Evolutionary conservation across 257 asterid genomes (phyloP), one percentile per base, ranked within the genome.

Genomic region (Solanum neorickii): DNA sequence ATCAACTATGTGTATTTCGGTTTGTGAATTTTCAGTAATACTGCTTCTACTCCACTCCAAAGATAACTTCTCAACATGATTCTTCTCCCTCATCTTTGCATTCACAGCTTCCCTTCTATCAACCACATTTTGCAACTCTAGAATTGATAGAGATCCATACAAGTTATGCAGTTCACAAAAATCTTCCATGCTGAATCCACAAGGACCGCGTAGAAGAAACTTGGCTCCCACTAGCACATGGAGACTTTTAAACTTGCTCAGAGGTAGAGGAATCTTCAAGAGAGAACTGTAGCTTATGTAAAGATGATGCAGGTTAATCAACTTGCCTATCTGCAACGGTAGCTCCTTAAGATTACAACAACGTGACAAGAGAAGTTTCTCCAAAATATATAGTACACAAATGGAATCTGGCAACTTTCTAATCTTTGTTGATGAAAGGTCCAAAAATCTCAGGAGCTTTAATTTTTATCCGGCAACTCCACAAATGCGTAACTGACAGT

Each of bases 201-300:
- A 5, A 35, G 2, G 18, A 35, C 25, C 3, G 33, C 33, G 12
- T 3, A 18, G 1, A 6, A 86, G 1, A 73, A 77, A 62, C 27
- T 4, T 8, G 21, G 35, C 83, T 47, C 82, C 56, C 82, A 75
- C 2, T 39, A 86, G 2, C 9, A 59, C 59, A 25, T 41, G 86
- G 25, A 86, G 68, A 49, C 9, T 52, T 59, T 86, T 77, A 20
- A 86, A 46, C 69, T 59, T 62, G 23, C 68, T 29, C 13, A 14
- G 35, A 12, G 77, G 88, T 21, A 10, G 47, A 27, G 39, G 80
- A 39, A 16, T 18, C n/a, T 52, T 52, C n/a, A 52, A 52, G n/a
- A 1, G 0, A 52, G 0, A 0, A 52, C n/a, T 52, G n/a, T 52
- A 0, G 62, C n/a, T 18, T 52, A 52, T 52, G 62, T 18, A 4